Evolutionary conservation across 1,284 basidiomycete species (phyloP).

Genomic region (Cystobasidiaceae sp.): DNA sequence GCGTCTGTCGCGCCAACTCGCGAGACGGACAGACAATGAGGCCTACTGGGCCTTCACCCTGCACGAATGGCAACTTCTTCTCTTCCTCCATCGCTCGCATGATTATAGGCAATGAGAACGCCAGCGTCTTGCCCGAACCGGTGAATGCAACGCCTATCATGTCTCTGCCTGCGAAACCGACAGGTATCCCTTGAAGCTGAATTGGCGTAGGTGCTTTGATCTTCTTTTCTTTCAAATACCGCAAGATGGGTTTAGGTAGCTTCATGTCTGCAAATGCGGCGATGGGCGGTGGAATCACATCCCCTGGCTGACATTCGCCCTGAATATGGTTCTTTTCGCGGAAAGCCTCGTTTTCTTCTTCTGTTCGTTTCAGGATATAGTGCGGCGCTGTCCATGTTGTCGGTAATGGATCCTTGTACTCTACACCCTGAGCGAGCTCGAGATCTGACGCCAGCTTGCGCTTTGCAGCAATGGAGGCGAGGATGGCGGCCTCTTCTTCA

Average conservation of each 20-base stretch:
- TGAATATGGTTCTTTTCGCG: slow-evolving; percentile 89
- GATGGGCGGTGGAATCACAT: slow-evolving; percentile 87
- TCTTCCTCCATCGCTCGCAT: slow-evolving; percentile 95
- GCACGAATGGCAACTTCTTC: slow-evolving; percentile 75
- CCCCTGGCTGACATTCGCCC: slow-evolving; percentile 54
- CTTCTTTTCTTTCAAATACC: slow-evolving; percentile 74
- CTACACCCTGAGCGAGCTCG: slow-evolving; percentile 87
- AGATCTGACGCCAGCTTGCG: slow-evolving; percentile 85
- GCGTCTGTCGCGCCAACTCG: slow-evolving; percentile 90
- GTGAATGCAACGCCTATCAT: slow-evolving; percentile 53
- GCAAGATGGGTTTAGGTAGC: slow-evolving; percentile 75
- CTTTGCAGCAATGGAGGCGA: slow-evolving; percentile 81
- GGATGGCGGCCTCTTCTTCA: slow-evolving; percentile 82
- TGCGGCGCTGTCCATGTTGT: slow-evolving; percentile 85
- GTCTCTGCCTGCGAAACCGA: slow-evolving; percentile 58
- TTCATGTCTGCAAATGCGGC: slow-evolving; percentile 98
- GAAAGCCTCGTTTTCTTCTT: slow-evolving; percentile 65
- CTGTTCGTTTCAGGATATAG: slow-evolving; percentile 67
- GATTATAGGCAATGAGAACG: slow-evolving; percentile 49
- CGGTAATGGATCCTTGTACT: slow-evolving; percentile 78
- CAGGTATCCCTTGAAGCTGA: slow-evolving; percentile 95
- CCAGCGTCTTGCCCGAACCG: slow-evolving; percentile 50
- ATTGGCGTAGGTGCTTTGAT: slow-evolving; percentile 90
- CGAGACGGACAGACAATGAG: slow-evolving; percentile 92
- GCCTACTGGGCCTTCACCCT: slow-evolving; percentile 92